Base-by-base conservation (phyloP, 2,329 filamentous ascomycete genomes). In the Fusarium solani-melongenae region DNA sequence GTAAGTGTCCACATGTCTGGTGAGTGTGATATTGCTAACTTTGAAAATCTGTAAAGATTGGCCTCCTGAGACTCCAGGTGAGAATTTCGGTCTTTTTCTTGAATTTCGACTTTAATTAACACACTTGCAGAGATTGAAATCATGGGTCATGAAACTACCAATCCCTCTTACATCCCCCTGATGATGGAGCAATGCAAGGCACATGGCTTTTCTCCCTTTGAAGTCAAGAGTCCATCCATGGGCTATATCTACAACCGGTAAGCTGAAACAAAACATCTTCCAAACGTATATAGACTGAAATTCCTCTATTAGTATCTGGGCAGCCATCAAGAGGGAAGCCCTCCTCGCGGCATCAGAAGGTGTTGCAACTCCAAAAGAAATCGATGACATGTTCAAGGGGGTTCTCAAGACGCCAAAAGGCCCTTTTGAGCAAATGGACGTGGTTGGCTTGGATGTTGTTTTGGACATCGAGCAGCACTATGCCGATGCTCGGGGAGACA, bases 171-270 rank as follows among this genome's bases (percentile, higher is more conserved):
- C 22, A 74, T 81, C 22, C 62, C 67, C 6, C 12, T 73, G 2
- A 73, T 81, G 70, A 75, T 80, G 70, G 66, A 71, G 6, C 70
- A 69, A 49, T 78, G 77, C 60, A 78, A 76, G 11, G 67, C 61
- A 2, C 79, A 81, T 3, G 77, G 78, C 0, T 81, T 81, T 44
- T 76, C 77, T 0, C 79, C 79, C 1, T 81, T 79, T 31, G 77
- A 80, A 20, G 79, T 81, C 0, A 79, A 76, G 62, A 70, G 59
- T 1, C 72, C 72, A 14, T 81, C 79, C 0, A 81, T 81, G 78
- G 79, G 79, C 2, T 81, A 80, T 53, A 78, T 81, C 11, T 81
- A 81, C 59, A 81, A 81, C 24, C 70, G 79, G 79, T 77, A 64
- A 24, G 39, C 22, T 7, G 10, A n/a, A 14, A 29, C 44, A 34